Evolutionary conservation across 192 early-diverging fungal species (phyloP).

Genomic region (Spinellus fusiger): DNA sequence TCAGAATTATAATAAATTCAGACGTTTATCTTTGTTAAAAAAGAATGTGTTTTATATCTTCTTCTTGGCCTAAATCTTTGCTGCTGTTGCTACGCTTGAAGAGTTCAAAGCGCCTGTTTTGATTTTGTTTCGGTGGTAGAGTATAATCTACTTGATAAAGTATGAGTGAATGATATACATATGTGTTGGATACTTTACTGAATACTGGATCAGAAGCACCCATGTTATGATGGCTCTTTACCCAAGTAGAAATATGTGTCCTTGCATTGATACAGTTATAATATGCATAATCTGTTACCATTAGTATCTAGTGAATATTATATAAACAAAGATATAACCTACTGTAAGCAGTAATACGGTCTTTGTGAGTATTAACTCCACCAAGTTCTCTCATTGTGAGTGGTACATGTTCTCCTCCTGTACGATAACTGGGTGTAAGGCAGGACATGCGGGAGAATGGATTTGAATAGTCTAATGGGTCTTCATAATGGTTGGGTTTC

Average conservation of each 20-base stretch:
- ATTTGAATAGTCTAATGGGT: too few species aligned
- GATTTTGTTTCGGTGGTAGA: not conserved
- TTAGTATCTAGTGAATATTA: not conserved
- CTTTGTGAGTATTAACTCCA: not conserved
- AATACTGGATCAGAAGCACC: constrained; percentile 20
- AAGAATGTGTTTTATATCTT: not conserved
- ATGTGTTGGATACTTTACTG: constrained; percentile 11
- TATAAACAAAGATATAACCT: not conserved
- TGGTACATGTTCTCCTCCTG: not conserved
- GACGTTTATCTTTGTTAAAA: too few species aligned
- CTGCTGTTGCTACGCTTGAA: constrained; percentile 4
- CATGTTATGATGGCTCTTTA: constrained; percentile 23
- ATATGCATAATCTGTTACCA: constrained; percentile 21
- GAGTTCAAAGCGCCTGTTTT: constrained; percentile 7
- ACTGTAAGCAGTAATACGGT: not conserved
- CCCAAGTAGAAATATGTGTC: constrained; percentile 19
- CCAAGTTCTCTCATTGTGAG: not conserved
- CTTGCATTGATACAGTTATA: constrained; percentile 12
- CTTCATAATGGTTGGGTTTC: too few species aligned
- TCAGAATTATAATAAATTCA: too few species aligned
- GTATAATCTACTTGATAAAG: constrained; percentile 1
- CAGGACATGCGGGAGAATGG: not conserved
- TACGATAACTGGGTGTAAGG: not conserved
- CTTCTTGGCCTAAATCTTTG: not conserved
- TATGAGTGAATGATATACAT: not conserved